Percentiles rank a stretch among this genome's conserved stretches.
Evolutionary conservation across 768 basidiomycete species (phyloP).

Genomic region (Rossbeevera mucosa): DNA sequence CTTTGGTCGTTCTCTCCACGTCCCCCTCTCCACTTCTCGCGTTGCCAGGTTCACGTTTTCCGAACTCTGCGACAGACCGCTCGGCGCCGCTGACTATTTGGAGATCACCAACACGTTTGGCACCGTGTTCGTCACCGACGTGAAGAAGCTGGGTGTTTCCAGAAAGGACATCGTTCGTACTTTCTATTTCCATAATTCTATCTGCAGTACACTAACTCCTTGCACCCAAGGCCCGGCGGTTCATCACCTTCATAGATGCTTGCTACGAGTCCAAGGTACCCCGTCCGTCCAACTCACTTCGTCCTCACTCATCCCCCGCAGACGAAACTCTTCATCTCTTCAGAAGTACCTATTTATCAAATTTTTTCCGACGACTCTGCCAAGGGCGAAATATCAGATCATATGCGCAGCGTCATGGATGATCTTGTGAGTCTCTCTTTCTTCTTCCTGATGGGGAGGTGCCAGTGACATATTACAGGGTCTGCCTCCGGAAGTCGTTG

Average conservation of each 20-base stretch:
- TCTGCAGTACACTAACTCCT: not conserved
- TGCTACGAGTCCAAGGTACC: slow-evolving; percentile 87
- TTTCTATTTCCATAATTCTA: not conserved
- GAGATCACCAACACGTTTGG: slow-evolving; percentile 86
- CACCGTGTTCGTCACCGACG: slow-evolving; percentile 82
- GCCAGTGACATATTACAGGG: slow-evolving; percentile 46
- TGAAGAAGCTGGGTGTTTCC: slow-evolving; percentile 83
- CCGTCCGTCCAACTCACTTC: not conserved
- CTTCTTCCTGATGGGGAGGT: not conserved
- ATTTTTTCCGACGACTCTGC: slow-evolving; percentile 76
- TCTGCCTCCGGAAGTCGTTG: slow-evolving; percentile 68
- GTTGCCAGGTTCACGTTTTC: slow-evolving; percentile 85
- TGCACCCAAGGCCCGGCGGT: slow-evolving; percentile 68
- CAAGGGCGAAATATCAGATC: slow-evolving; percentile 56
- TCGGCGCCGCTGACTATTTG: slow-evolving; percentile 94
- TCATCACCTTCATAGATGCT: slow-evolving; percentile 97
- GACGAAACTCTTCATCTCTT: slow-evolving; percentile 90
- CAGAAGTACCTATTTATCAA: slow-evolving; percentile 86
- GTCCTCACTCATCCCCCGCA: slow-evolving; percentile 52
- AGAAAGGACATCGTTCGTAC: slow-evolving; percentile 76
- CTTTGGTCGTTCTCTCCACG: slow-evolving; percentile 83
- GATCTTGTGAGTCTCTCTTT: slow-evolving; percentile 68
- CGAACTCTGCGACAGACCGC: slow-evolving; percentile 81
- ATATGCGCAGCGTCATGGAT: slow-evolving; percentile 93
- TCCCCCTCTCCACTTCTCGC: slow-evolving; percentile 75